These are phyloP conservation scores for Furcasterigmium sp. DNA, from an alignment of 2,329 filamentous ascomycete genomes.

Conservation along the genomic window DNA sequence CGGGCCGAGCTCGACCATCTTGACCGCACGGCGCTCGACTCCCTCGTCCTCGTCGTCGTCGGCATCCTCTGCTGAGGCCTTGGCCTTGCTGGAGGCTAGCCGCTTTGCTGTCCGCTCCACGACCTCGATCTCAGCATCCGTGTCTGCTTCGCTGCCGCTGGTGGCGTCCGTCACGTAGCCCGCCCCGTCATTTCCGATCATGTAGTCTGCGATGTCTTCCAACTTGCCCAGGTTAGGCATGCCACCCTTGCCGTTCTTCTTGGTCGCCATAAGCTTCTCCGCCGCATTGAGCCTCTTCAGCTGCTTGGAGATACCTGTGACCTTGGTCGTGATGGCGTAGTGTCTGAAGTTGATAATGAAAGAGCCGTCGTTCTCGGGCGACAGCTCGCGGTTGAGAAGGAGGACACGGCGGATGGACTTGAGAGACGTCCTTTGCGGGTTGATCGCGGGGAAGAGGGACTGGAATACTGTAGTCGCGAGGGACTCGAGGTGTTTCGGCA, in stretches of 20 bases:
- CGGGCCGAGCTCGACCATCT: constrained; percentile 86
- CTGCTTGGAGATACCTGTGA: constrained; percentile 77
- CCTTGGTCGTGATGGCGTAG: constrained; percentile 90
- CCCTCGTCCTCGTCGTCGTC: constrained; percentile 44
- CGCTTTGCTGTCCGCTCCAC: constrained; percentile 58
- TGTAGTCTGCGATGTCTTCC: constrained; percentile 90
- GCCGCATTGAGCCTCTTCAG: constrained; percentile 80
- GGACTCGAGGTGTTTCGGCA: constrained; percentile 92
- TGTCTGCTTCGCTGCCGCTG: constrained; percentile 88
- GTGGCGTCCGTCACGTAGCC: constrained; percentile 81
- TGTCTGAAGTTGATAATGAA: constrained; percentile 87
- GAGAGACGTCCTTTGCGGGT: constrained; percentile 82
- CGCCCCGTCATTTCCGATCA: constrained; percentile 74
- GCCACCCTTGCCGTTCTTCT: constrained; percentile 59
- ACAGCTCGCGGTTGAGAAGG: constrained; percentile 75
- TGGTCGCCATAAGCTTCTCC: constrained; percentile 65
- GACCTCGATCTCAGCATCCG: constrained; percentile 92
- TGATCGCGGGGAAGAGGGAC: constrained; percentile 92
- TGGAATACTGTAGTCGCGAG: constrained; percentile 93
- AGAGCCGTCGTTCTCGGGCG: constrained; percentile 54
- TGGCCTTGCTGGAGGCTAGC: constrained; percentile 40
- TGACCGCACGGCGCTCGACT: constrained; percentile 83
- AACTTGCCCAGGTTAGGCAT: constrained; percentile 88
- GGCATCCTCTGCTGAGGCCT: constrained; percentile 38
- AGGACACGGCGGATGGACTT: constrained; percentile 90